phyloP scores from a whole-genome alignment of 2,329 filamentous ascomycete species.

The Penicillium sp. region DNA sequence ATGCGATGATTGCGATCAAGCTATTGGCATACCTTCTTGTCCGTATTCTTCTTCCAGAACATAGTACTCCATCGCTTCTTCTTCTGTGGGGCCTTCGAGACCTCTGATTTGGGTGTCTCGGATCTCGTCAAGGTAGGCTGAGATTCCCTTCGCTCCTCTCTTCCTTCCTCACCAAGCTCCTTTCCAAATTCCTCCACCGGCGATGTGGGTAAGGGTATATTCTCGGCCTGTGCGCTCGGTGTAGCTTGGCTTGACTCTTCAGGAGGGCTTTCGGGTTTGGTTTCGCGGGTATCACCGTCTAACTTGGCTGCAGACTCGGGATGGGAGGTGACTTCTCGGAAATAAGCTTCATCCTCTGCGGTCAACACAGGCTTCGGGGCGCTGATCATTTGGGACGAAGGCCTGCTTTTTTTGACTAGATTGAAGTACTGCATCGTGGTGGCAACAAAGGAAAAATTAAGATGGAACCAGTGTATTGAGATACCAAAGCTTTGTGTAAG shows the following conservation, averaged over 20 bases:
- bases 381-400: slow-evolving; percentile 33
- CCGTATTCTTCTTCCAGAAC: slow-evolving; percentile 41
- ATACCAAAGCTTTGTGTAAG: background rate
- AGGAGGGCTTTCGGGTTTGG: background rate
- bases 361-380: slow-evolving; percentile 53
- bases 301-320: slow-evolving; percentile 27
- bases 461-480: background rate
- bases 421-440: slow-evolving; percentile 46
- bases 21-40: slow-evolving; percentile 31
- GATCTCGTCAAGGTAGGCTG: slow-evolving; percentile 18
- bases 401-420: slow-evolving; percentile 43
- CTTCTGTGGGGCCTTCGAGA: slow-evolving; percentile 25
- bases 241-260: slow-evolving; percentile 5
- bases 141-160: slow-evolving; percentile 34
- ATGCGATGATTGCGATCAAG: background rate
- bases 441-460: background rate
- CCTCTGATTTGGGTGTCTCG: slow-evolving; percentile 20
- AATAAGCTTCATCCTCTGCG: slow-evolving; percentile 62
- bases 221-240: slow-evolving; percentile 48
- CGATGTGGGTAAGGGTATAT: slow-evolving; percentile 54
- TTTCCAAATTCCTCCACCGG: slow-evolving; percentile 47
- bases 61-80: slow-evolving; percentile 42
- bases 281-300: slow-evolving; percentile 5
- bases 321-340: slow-evolving; percentile 53
- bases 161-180: slow-evolving; percentile 33